Conservation (phyloP, 2,329 filamentous ascomycete species). For the Geoglossum cookeanum region DNA sequence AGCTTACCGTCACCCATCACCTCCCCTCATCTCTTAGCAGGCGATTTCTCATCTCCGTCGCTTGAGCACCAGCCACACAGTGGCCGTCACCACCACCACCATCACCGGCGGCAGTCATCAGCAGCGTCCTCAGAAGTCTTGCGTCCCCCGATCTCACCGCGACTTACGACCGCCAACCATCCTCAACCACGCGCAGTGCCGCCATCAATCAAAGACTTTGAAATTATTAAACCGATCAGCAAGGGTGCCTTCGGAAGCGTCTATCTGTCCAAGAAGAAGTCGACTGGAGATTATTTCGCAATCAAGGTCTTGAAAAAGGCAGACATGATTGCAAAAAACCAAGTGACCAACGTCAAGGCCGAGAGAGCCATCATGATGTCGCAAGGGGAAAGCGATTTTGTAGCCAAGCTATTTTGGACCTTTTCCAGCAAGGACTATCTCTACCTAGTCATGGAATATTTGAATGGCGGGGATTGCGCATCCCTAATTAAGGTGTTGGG, state of each 20-base stretch:
- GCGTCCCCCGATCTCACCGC: constrained; percentile 61
- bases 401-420: constrained; percentile 98
- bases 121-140: constrained; percentile 54
- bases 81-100: constrained; percentile 20
- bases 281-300: constrained; percentile 92
- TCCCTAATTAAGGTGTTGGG: constrained; percentile 89
- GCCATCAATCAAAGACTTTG: constrained; percentile 96
- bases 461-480: constrained; percentile 93
- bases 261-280: constrained; percentile 96
- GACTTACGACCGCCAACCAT: constrained; percentile 56
- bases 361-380: constrained; percentile 99
- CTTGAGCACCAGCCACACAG: constrained; percentile 23
- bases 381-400: constrained; percentile 97
- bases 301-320: constrained; percentile 98
- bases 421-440: constrained; percentile 99
- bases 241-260: constrained; percentile 97
- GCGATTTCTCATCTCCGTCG: constrained; percentile 62
- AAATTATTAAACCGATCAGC: constrained; percentile 98
- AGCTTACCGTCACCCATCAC: constrained; percentile 65
- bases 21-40: constrained; percentile 68
- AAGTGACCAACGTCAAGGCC: constrained; percentile 96
- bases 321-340: constrained; percentile 99
- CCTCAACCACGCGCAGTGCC: constrained; percentile 76
- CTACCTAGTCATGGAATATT: constrained; percentile 96
- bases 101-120: constrained; percentile 77